Percentiles rank a stretch among this genome's conserved stretches.
phyloP scores from a whole-genome alignment of 2,329 filamentous ascomycete species.

The Trichoderma sp. region DNA sequence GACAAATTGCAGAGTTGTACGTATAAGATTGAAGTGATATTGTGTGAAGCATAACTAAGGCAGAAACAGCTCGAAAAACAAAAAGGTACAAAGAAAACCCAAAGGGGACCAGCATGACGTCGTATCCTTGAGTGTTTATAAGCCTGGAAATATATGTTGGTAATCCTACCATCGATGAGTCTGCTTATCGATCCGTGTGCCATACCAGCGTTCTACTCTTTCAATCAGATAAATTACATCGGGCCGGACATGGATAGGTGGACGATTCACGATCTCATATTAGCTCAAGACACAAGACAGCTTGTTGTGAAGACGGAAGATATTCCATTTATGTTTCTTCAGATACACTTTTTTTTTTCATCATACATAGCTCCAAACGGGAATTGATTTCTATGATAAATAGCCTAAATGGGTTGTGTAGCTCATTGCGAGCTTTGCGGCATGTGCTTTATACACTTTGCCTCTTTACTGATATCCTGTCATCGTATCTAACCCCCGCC shows the following conservation, averaged over 20 bases:
- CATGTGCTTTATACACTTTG: background rate
- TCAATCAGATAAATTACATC: background rate
- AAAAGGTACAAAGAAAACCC: background rate
- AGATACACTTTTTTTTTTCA: no score
- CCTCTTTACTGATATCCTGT: background rate
- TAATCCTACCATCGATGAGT: background rate
- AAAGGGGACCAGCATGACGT: background rate
- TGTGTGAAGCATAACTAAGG: background rate
- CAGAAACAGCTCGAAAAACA: background rate
- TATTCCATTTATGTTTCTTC: no score
- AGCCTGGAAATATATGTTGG: conserved; percentile 2
- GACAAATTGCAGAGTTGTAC: background rate
- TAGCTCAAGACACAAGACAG: background rate
- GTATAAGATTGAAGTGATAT: background rate
- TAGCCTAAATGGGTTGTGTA: background rate
- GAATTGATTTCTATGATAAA: no score
- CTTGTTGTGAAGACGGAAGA: background rate
- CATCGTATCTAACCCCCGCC: background rate
- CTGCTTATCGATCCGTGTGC: background rate
- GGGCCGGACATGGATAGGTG: background rate
- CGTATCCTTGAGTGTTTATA: background rate
- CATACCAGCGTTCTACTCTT: background rate
- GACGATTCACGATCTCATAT: background rate
- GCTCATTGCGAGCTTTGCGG: background rate
- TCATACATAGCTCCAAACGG: no score